These are phyloP conservation scores for Fusarium heterosporum DNA, from an alignment of 2,329 filamentous ascomycete species.

Conservation along the genomic window DNA sequence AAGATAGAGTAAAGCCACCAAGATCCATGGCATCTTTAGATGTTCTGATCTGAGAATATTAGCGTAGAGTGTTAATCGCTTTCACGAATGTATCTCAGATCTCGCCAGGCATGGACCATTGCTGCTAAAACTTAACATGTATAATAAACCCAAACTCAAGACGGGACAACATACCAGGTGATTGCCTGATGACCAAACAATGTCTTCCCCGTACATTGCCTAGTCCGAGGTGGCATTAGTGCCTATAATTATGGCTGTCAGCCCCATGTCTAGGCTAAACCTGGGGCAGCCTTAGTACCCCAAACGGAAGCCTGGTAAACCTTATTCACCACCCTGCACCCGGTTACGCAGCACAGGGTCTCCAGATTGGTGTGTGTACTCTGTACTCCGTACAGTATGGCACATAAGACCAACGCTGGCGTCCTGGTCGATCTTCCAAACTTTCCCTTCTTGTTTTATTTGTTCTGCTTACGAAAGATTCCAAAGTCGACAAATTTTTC, in stretches of 20 bases:
- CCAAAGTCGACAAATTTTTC: neutral
- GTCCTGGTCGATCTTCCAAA: neutral
- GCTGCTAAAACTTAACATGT: neutral
- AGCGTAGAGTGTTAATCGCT: neutral
- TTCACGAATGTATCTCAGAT: neutral
- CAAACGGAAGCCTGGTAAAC: neutral
- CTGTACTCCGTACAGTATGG: neutral
- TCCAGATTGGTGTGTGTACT: neutral
- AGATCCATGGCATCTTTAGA: neutral
- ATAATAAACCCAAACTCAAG: neutral
- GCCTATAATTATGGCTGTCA: neutral
- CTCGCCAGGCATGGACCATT: neutral
- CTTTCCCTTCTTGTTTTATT: neutral
- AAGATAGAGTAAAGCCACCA: neutral
- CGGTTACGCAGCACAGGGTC: neutral
- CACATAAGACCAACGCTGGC: slow-evolving; percentile 4
- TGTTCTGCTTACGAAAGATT: neutral
- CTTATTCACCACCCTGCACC: neutral
- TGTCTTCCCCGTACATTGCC: neutral
- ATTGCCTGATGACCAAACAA: neutral
- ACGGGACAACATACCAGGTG: slow-evolving; percentile 3
- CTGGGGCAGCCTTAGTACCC: neutral
- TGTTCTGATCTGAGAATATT: neutral
- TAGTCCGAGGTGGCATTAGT: neutral
- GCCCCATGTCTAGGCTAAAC: neutral